Base-by-base conservation (phyloP, 2,329 filamentous ascomycete species). In the Penicillium sp. region DNA sequence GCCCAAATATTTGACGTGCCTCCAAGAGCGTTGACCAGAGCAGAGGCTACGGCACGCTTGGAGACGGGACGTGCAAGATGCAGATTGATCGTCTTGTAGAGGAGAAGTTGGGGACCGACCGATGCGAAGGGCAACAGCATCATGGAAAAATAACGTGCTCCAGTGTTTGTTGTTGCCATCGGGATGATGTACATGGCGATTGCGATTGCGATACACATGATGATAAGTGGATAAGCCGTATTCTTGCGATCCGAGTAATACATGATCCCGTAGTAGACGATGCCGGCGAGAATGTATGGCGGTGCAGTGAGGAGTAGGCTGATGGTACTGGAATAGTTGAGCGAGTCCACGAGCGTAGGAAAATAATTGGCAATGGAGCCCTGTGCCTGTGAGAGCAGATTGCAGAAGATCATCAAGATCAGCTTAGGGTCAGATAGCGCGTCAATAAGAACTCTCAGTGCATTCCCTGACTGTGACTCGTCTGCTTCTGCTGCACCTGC, bases 321-420 rank as follows among this genome's bases (percentile, higher is more conserved):
- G 55, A 75, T 66, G 2, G 73, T 79, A 18, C 38, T 24, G 68
- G 81, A 83, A 55, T 83, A 69, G 46, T 81, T 64, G 56, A 77
- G 35, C 20, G 47, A 50, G 12, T 26, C n/a, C 46, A 50, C 20
- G 8, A 55, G 6, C 2, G 38, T 43, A 1, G 73, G 74, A 57
- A 77, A 69, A 65, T 71, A 72, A 28, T 50, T 55, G 11, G 64
- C 64, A n/a, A 80, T 12, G 79, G 81, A 33, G 76, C 61, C 38
- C 82, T 77, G 9, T 76, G 77, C 60, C 82, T 68, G 3, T 75
- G 74, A 35, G 82, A 75, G 61, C 66, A 74, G 70, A 60, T 78
- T 0, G 81, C 80, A 61, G 81, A 79, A 47, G 77, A 62, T 67
- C 79, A 79, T 71, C 80, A 80, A 76, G 78, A 81, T n/a, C n/a